These are phyloP conservation scores for Eimeria mitis DNA, from an alignment of 169 alveolate genomes.

Conservation along the genomic window DNA sequence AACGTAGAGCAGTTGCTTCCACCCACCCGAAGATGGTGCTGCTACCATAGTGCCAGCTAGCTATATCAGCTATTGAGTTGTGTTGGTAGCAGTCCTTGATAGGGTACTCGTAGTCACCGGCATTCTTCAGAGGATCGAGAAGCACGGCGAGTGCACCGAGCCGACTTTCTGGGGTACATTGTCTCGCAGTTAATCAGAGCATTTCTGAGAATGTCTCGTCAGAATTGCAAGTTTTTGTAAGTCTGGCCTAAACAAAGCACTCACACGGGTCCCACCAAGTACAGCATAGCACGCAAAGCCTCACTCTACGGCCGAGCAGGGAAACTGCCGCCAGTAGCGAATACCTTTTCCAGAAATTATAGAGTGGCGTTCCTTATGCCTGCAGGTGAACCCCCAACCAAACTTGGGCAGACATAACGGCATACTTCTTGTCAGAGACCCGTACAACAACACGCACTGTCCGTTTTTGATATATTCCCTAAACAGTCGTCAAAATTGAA, in stretches of 20 bases:
- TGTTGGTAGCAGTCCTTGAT: neutral
- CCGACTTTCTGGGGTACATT: neutral
- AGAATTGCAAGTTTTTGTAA: slow-evolving; percentile 30
- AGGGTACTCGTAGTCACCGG: neutral
- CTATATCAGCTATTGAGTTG: neutral
- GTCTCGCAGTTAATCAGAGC: slow-evolving; percentile 36
- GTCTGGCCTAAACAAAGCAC: neutral
- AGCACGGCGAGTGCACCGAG: neutral
- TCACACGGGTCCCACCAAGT: neutral
- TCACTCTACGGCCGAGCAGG: neutral
- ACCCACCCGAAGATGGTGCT: too few relatives aligned
- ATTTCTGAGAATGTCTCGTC: slow-evolving; percentile 48
- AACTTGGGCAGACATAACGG: slow-evolving; percentile 41
- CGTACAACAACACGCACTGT: slow-evolving; percentile 29
- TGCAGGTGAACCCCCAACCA: slow-evolving; percentile 69
- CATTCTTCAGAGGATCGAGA: neutral
- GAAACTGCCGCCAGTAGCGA: neutral
- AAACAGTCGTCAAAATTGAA: neutral
- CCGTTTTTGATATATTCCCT: neutral
- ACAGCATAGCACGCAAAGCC: neutral
- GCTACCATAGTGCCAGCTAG: neutral
- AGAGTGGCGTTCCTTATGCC: neutral
- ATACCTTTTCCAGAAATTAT: neutral
- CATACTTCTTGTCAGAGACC: slow-evolving; percentile 37
- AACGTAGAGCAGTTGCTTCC: neutral